These are phyloP conservation scores for Colletotrichum lindemuthianum DNA, from an alignment of 2,329 filamentous ascomycete genomes.

Conservation along the genomic window DNA sequence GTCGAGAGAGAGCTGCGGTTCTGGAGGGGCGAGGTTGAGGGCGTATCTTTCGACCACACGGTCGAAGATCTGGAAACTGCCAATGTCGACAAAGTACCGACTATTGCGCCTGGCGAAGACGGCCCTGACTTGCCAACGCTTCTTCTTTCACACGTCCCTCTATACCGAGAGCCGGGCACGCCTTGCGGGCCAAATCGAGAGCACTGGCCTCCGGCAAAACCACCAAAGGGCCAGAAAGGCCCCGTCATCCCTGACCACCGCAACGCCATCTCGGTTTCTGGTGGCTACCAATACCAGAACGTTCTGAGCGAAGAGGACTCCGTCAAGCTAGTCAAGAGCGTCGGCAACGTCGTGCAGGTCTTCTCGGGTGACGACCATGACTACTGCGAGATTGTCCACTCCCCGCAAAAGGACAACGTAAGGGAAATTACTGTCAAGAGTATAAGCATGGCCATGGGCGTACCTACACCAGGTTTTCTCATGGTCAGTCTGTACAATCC, in stretches of 20 bases:
- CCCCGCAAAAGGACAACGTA: conserved; percentile 70
- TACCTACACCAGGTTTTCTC: conserved; percentile 85
- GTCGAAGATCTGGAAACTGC: conserved; percentile 63
- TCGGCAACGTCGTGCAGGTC: conserved; percentile 84
- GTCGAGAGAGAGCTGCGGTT: conserved; percentile 75
- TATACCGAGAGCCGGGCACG: conserved; percentile 84
- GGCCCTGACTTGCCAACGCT: conserved; percentile 81
- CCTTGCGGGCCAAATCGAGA: conserved; percentile 90
- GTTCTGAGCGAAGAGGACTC: conserved; percentile 84
- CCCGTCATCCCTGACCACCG: conserved; percentile 71
- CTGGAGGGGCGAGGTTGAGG: conserved; percentile 69
- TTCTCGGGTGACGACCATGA: conserved; percentile 99
- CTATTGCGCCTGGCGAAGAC: conserved; percentile 54
- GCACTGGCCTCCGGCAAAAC: conserved; percentile 77
- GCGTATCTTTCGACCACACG: conserved; percentile 65
- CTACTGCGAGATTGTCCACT: conserved; percentile 91
- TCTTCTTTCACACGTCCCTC: conserved; percentile 88
- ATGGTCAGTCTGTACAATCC: conserved; percentile 95
- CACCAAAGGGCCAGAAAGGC: conserved; percentile 65
- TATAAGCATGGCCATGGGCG: conserved; percentile 95
- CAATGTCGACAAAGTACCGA: conserved; percentile 49
- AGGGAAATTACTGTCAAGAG: conserved; percentile 95
- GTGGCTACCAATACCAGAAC: conserved; percentile 97
- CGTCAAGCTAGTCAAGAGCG: conserved; percentile 75
- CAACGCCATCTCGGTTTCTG: conserved; percentile 80